Conservation (phyloP, 176 grass and related monocot species). For the Microstegium vimineum region DNA sequence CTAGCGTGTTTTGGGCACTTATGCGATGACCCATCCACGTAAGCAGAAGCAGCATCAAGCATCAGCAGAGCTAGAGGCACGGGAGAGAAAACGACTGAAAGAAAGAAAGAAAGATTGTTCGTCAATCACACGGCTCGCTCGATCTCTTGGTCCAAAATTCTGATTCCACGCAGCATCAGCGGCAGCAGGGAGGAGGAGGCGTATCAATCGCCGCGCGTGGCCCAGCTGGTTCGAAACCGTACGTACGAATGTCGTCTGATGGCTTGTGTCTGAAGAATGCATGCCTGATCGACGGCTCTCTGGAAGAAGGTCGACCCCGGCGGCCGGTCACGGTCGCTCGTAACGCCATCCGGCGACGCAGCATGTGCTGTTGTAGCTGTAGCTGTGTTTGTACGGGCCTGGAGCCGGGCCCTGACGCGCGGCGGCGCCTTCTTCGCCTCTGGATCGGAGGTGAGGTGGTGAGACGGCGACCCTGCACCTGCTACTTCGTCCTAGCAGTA, state of each 20-base stretch:
- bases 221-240: neutral
- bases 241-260: neutral
- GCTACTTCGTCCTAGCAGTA: too few species aligned
- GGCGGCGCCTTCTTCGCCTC: neutral
- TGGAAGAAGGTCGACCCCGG: too few species aligned
- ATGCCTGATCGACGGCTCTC: neutral
- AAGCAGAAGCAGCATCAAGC: neutral
- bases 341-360: too few species aligned
- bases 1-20: neutral
- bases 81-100: too few species aligned
- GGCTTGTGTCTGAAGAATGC: neutral
- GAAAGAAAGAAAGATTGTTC: neutral
- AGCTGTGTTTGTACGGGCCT: neutral
- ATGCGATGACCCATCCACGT: neutral
- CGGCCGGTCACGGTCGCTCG: neutral
- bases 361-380: too few species aligned
- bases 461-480: too few species aligned
- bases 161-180: too few species aligned
- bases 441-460: too few species aligned
- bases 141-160: too few species aligned
- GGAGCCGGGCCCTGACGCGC: too few species aligned
- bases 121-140: neutral
- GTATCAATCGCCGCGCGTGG: neutral
- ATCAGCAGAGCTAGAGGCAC: too few species aligned
- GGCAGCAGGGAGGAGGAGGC: too few species aligned